Evolutionary conservation across 169 alveolate species (phyloP), one percentile per base, ranked within the genome.

Genomic region (Plasmodium vinckei): DNA sequence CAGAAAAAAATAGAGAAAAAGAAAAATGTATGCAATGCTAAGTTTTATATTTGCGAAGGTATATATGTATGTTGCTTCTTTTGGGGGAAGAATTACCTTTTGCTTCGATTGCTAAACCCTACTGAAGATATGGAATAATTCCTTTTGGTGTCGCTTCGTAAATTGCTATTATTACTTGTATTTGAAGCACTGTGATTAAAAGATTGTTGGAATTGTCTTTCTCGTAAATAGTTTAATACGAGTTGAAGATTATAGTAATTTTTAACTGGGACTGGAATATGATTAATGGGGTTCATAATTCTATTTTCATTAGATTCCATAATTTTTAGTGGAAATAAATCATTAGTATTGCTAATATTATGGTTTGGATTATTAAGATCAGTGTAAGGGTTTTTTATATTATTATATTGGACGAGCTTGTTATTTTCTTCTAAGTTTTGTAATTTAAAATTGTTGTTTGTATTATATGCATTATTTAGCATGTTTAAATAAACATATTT

Each of bases 61-160:
- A 33, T 33, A 33, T 33, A 33, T 33, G 1, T 33, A 4, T 33
- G 42, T 4, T 3, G 0, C 42, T 27, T 27, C 39, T 33, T 33
- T 33, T 33, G 42, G 5, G 42, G 42, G 9, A 49, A 57, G 5
- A 63, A 54, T 64, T 63, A 77, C 88, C 88, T 64, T 57, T 77
- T 77, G 77, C 88, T 77, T 77, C 88, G 63, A 46, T 77, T 77
- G 42, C 88, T 77, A 57, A 77, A 77, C 65, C 88, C 88, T 21
- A 77, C 72, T 42, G 88, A 77, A 59, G 88, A 77, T 63, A 77
- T 77, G 27, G 88, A 77, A 64, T 77, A 77, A 44, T 57, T 49
- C 42, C 56, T 69, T 15, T 56, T 77, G 68, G 47, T 51, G 23
- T 77, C 44, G 9, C 44, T 47, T 67, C 17, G 15, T 19, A 9